Base-by-base conservation (phyloP, 371 early-diverging fungal species). In the Mortierella sp. region DNA sequence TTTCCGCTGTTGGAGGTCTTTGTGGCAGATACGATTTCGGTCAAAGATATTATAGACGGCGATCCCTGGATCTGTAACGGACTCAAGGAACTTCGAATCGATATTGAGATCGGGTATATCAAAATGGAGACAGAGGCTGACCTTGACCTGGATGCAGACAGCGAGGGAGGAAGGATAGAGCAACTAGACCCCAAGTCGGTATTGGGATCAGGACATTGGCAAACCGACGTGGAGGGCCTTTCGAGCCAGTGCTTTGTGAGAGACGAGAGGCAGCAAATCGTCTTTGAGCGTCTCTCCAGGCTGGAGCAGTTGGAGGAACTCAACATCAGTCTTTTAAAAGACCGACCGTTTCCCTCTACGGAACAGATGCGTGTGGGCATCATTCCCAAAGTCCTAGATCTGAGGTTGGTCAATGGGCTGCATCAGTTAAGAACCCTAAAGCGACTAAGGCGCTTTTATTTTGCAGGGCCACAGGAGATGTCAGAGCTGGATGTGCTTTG, bases 1-100 rank as follows among this genome's bases (percentile, higher is more conserved):
- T 55, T 39, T 21, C 56, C 56, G 42, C 6, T 43, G 43, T 5
- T 55, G 56, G 56, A 55, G 17, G 21, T 41, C 9, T 55, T 55
- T 19, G 43, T 26, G 26, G 56, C 56, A 4, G 56, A 55, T 24
- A 43, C 6, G 21, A 41, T 55, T 28, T 43, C 30, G 23, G 56
- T 39, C 19, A 19, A 27, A n/a, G 56, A 55, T 26, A 30, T 55
- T 26, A 42, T 55, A 43, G 28, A 24, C 2, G 56, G 56, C 9
- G 44, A 41, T 17, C 56, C 56, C 4, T 55, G 56, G 56, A 14
- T 55, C 15, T 55, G 56, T 28, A 41, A 27, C 14, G 24, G 24
- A 0, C 44, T 55, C 26, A 41, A 19, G 28, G 27, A 21, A n/a
- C 28, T 55, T 6, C 12, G 19, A 19, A 24, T 55, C 28, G 28